Conservation (phyloP, 2,329 filamentous ascomycete species). For the Diaporthe citri region DNA sequence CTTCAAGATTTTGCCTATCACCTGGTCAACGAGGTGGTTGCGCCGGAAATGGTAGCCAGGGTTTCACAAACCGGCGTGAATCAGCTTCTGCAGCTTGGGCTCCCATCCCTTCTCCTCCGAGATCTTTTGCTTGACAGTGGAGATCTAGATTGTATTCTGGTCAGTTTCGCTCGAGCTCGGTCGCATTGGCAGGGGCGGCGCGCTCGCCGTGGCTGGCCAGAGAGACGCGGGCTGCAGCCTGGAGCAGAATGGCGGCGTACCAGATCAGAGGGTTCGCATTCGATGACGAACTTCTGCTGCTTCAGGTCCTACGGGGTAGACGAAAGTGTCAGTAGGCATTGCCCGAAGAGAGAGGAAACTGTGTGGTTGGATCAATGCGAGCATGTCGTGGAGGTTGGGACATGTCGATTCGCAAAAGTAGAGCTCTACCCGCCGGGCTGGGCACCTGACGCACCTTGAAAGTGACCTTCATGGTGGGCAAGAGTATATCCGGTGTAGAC, state of each 20-base stretch:
- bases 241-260: constrained; percentile 68
- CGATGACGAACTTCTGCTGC: constrained; percentile 98
- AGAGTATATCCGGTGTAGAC: constrained; percentile 50
- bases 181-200: constrained; percentile 33
- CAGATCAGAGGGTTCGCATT: constrained; percentile 91
- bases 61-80: constrained; percentile 85
- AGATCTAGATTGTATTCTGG: constrained; percentile 72
- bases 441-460: constrained; percentile 66
- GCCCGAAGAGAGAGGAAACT: constrained; percentile 35
- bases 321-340: constrained; percentile 34
- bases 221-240: constrained; percentile 33
- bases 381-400: neutral
- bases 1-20: constrained; percentile 93
- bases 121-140: constrained; percentile 92
- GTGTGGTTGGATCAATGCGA: constrained; percentile 16
- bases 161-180: constrained; percentile 43
- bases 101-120: constrained; percentile 95
- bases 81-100: constrained; percentile 89
- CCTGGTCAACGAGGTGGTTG: constrained; percentile 45
- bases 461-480: constrained; percentile 76
- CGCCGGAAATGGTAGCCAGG: neutral
- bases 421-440: constrained; percentile 19
- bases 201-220: constrained; percentile 13
- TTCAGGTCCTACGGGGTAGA: constrained; percentile 83
- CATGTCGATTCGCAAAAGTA: neutral